A percentile compares a stretch with the other conserved stretches of the same genome.
phyloP scores from a whole-genome alignment of 495 filamentous ascomycete genomes.

The Glutinoglossum americanum region DNA sequence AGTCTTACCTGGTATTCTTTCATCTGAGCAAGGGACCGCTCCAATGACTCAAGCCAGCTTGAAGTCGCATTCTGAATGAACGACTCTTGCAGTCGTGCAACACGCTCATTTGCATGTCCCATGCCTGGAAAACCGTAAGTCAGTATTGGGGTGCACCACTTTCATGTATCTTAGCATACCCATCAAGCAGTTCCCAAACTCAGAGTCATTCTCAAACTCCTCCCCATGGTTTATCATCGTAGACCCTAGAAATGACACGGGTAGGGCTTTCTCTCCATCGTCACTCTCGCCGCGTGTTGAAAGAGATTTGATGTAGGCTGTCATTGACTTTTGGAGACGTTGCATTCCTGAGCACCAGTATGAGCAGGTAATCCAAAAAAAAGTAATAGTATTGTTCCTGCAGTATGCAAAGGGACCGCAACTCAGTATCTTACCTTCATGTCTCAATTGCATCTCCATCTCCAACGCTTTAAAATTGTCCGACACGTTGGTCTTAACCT shows the following conservation, averaged over 20 bases:
- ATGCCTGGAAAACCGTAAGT: conserved; percentile 27
- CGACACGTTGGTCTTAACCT: conserved; percentile 68
- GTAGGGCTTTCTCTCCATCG: conserved; percentile 67
- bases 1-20: conserved; percentile 80
- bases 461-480: conserved; percentile 91
- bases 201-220: conserved; percentile 78
- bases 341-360: conserved; percentile 47
- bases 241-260: conserved; percentile 60
- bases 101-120: conserved; percentile 69
- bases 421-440: conserved; percentile 45
- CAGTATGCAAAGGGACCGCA: background rate
- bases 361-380: background rate
- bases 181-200: conserved; percentile 77
- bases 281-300: conserved; percentile 69
- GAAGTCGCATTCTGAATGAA: conserved; percentile 65
- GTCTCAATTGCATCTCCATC: conserved; percentile 74
- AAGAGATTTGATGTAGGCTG: conserved; percentile 70
- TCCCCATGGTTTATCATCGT: conserved; percentile 85
- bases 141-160: background rate
- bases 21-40: conserved; percentile 81
- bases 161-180: conserved; percentile 25
- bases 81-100: conserved; percentile 69
- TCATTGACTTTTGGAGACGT: conserved; percentile 76
- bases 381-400: background rate
- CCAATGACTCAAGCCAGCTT: conserved; percentile 80